phyloP scores from a whole-genome alignment of 768 basidiomycete genomes.

The Serendipita sp. region DNA sequence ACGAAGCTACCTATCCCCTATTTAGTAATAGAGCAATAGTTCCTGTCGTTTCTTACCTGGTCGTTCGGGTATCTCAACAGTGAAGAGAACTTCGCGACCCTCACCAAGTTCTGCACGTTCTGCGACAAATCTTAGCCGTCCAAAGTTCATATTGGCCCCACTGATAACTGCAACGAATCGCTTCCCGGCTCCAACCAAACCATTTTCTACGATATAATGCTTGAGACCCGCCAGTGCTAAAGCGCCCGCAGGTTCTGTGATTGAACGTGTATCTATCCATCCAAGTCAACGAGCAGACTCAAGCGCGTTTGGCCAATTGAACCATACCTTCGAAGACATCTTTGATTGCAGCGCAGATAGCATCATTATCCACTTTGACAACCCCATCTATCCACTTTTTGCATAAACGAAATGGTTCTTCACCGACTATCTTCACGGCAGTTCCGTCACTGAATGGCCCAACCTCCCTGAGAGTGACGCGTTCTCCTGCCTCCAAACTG shows the following conservation, averaged over 20 bases:
- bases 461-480: conserved; percentile 73
- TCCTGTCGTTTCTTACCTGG: conserved; percentile 59
- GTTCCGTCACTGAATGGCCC: conserved; percentile 97
- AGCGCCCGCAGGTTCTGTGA: conserved; percentile 94
- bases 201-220: conserved; percentile 64
- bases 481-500: conserved; percentile 65
- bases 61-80: conserved; percentile 84
- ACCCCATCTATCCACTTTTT: conserved; percentile 67
- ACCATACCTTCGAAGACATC: conserved; percentile 87
- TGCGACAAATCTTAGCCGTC: conserved; percentile 89
- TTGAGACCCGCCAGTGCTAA: conserved; percentile 86
- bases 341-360: conserved; percentile 96
- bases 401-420: conserved; percentile 89
- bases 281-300: neutral
- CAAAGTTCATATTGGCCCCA: conserved; percentile 99
- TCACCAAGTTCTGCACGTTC: conserved; percentile 97
- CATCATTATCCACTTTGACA: conserved; percentile 81
- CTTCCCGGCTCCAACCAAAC: conserved; percentile 67
- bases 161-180: conserved; percentile 84
- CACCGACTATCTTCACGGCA: conserved; percentile 88
- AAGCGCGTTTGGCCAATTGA: neutral
- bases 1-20: conserved; percentile 46
- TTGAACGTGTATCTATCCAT: conserved; percentile 70
- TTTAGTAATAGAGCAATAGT: conserved; percentile 3
- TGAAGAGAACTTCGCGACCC: conserved; percentile 80